These are phyloP conservation scores for Suhomyces chickasaworum DNA, from an alignment of 1,139 yeast species.

Conservation along the genomic window DNA sequence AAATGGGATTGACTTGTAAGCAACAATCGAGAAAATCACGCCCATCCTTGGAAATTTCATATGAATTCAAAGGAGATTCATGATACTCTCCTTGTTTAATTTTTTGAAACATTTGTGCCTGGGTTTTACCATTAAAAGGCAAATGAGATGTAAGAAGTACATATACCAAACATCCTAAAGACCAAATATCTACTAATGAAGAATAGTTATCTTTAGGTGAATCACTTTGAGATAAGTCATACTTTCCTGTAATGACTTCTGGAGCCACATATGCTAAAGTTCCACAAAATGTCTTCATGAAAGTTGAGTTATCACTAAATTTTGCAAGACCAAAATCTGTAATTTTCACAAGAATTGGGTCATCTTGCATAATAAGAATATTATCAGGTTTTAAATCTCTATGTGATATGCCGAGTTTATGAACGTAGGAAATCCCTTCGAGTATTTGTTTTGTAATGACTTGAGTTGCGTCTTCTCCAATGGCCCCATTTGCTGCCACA, in stretches of 20 bases:
- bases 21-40: constrained; percentile 68
- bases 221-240: constrained; percentile 38
- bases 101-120: constrained; percentile 76
- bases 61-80: constrained; percentile 72
- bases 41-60: constrained; percentile 63
- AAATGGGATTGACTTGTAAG: constrained; percentile 71
- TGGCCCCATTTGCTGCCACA: constrained; percentile 88
- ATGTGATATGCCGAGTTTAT: constrained; percentile 85
- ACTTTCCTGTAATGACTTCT: constrained; percentile 80
- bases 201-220: constrained; percentile 57
- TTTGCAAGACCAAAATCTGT: constrained; percentile 94
- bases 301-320: constrained; percentile 72
- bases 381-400: constrained; percentile 94
- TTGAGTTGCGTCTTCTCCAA: constrained; percentile 86
- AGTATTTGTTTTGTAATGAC: constrained; percentile 84
- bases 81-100: constrained; percentile 80
- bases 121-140: constrained; percentile 92
- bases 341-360: constrained; percentile 84
- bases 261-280: constrained; percentile 93
- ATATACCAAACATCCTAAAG: constrained; percentile 80
- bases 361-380: constrained; percentile 85
- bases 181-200: constrained; percentile 93
- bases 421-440: constrained; percentile 85
- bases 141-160: constrained; percentile 88
- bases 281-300: constrained; percentile 88